phyloP scores from a whole-genome alignment of 768 basidiomycete genomes.

The Trametes maxima region DNA sequence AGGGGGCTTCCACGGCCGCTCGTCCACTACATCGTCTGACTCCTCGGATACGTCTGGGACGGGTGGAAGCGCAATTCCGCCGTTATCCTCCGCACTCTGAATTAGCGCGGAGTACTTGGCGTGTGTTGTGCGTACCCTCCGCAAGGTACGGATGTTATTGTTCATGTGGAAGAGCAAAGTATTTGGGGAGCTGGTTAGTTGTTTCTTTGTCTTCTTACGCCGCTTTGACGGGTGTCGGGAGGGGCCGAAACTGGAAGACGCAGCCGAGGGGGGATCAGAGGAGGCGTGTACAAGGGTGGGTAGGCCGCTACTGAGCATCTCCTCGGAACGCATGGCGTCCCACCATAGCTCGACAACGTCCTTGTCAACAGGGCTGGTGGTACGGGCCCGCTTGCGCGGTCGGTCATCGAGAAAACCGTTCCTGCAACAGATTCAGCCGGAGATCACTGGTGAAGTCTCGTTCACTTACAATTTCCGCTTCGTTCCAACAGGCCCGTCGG shows the following conservation, averaged over 20 bases:
- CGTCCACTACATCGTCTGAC: slow-evolving; percentile 48
- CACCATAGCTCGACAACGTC: slow-evolving; percentile 70
- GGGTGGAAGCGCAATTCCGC: slow-evolving; percentile 14
- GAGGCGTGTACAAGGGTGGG: slow-evolving; percentile 43
- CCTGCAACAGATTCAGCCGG: slow-evolving; percentile 22
- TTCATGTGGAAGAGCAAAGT: slow-evolving; percentile 74
- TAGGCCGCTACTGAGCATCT: slow-evolving; percentile 64
- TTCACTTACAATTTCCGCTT: slow-evolving; percentile 63
- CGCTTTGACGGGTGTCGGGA: slow-evolving; percentile 26
- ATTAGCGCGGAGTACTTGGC: slow-evolving; percentile 65
- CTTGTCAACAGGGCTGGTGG: slow-evolving; percentile 43
- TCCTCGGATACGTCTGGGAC: slow-evolving; percentile 29
- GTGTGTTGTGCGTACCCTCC: slow-evolving; percentile 72
- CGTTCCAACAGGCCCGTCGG: slow-evolving; percentile 47
- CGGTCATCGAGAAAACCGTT: slow-evolving; percentile 42
- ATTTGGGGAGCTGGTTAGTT: slow-evolving; percentile 27
- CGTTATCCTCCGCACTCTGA: slow-evolving; percentile 37
- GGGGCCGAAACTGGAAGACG: slow-evolving; percentile 26
- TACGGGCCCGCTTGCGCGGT: slow-evolving; percentile 65
- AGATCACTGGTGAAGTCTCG: background rate
- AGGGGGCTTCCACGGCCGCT: slow-evolving; percentile 55
- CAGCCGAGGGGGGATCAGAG: slow-evolving; percentile 28
- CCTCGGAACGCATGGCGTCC: slow-evolving; percentile 65
- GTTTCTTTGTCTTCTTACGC: slow-evolving; percentile 43
- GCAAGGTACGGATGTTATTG: slow-evolving; percentile 73